Percentiles rank a stretch among this genome's conserved stretches.
Conservation (phyloP, 1,139 yeast genomes). For the Diutina mesorugosa region DNA sequence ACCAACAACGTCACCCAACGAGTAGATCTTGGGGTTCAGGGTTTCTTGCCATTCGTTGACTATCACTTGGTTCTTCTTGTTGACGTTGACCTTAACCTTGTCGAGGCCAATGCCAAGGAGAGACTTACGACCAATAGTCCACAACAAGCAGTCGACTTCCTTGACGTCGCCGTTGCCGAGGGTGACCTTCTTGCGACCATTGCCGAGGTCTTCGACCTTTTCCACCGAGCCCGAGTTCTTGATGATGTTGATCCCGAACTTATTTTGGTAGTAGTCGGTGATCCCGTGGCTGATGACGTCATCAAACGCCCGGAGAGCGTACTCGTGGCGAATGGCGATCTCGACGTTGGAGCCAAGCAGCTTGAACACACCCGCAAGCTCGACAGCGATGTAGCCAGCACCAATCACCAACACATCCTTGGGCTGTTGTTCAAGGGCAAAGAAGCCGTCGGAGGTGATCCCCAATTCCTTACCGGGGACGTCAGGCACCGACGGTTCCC, state of each 20-base stretch:
- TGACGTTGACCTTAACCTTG: constrained; percentile 54
- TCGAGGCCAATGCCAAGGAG: constrained; percentile 65
- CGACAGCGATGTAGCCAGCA: constrained; percentile 96
- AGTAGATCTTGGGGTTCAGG: constrained; percentile 54
- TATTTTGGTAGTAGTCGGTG: constrained; percentile 66
- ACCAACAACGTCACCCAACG: constrained; percentile 91
- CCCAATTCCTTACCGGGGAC: constrained; percentile 80
- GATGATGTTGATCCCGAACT: constrained; percentile 66
- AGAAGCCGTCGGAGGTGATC: constrained; percentile 85
- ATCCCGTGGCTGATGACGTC: constrained; percentile 64
- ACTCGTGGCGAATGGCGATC: constrained; percentile 79
- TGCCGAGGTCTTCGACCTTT: constrained; percentile 44
- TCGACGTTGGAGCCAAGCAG: constrained; percentile 84
- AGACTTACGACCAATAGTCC: constrained; percentile 92
- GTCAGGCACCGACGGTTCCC: constrained; percentile 51
- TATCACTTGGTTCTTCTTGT: constrained; percentile 43
- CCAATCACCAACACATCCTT: constrained; percentile 90
- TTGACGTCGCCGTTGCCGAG: constrained; percentile 41
- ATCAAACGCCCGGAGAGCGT: constrained; percentile 82
- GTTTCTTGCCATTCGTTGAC: constrained; percentile 88
- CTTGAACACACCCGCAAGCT: constrained; percentile 85
- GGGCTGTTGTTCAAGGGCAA: constrained; percentile 69
- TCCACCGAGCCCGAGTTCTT: constrained; percentile 46
- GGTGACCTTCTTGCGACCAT: constrained; percentile 51
- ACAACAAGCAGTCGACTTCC: constrained; percentile 69